Evolutionary conservation across 768 basidiomycete genomes (phyloP).

Genomic region (Cubamyces sp.): DNA sequence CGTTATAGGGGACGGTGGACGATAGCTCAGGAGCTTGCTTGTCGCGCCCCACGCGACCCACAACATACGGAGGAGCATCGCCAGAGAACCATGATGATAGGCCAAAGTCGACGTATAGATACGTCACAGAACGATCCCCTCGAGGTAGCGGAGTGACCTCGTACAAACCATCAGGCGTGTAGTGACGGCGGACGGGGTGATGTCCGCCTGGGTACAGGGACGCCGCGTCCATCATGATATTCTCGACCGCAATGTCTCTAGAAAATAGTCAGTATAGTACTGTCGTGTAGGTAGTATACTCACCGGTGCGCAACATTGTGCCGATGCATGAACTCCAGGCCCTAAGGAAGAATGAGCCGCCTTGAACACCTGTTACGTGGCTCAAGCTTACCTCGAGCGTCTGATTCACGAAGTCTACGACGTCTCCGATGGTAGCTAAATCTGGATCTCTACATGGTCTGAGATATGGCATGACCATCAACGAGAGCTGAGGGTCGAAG

Average conservation of each 20-base stretch:
- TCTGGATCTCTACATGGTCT: slow-evolving; percentile 33
- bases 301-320: slow-evolving; percentile 32
- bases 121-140: slow-evolving; percentile 40
- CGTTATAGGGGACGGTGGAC: slow-evolving; percentile 23
- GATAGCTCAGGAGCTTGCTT: slow-evolving; percentile 31
- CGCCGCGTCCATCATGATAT: slow-evolving; percentile 32
- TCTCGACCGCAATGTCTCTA: slow-evolving; percentile 24
- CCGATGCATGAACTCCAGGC: slow-evolving; percentile 30
- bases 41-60: slow-evolving; percentile 25
- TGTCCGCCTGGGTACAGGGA: slow-evolving; percentile 26
- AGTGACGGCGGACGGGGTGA: slow-evolving; percentile 33
- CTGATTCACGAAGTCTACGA: slow-evolving; percentile 26
- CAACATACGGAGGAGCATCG: slow-evolving; percentile 18
- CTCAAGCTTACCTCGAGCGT: slow-evolving; percentile 22
- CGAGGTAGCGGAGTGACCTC: slow-evolving; percentile 36
- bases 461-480: slow-evolving; percentile 34
- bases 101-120: slow-evolving; percentile 31
- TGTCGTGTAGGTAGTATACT: not conserved
- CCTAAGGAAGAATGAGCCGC: slow-evolving; percentile 2
- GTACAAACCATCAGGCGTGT: slow-evolving; percentile 39
- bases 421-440: slow-evolving; percentile 29
- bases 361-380: too few relatives aligned
- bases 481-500: slow-evolving; percentile 1
- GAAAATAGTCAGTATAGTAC: not conserved
- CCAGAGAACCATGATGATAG: slow-evolving; percentile 21